Conservation (phyloP, 768 basidiomycete species). For the Coprinellus micaceus region DNA sequence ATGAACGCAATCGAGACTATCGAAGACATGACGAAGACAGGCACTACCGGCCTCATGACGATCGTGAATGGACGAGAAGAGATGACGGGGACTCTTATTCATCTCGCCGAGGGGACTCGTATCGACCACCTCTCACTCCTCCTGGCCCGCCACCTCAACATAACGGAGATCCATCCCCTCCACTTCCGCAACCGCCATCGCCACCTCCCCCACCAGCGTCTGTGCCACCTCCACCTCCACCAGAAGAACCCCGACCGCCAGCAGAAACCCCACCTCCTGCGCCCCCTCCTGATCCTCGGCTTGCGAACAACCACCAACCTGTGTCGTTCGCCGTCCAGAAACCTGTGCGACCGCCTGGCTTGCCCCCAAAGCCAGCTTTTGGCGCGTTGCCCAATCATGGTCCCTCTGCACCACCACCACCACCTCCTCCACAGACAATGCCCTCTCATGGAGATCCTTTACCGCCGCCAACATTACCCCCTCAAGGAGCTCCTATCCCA, state of each 20-base stretch:
- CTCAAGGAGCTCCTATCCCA: neutral
- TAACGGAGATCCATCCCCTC: constrained; percentile 12
- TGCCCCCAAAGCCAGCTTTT: constrained; percentile 19
- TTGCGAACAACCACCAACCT: constrained; percentile 18
- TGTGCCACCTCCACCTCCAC: constrained; percentile 14
- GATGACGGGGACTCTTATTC: constrained; percentile 25
- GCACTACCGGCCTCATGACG: constrained; percentile 25
- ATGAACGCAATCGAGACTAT: constrained; percentile 27
- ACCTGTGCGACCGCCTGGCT: constrained; percentile 16
- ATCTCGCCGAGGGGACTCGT: constrained; percentile 18
- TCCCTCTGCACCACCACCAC: constrained; percentile 6
- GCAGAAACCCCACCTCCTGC: constrained; percentile 12
- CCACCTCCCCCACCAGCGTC: constrained; percentile 12
- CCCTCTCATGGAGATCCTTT: neutral
- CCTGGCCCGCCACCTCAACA: constrained; percentile 18
- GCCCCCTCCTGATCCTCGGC: constrained; percentile 21
- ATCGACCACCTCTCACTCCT: constrained; percentile 19
- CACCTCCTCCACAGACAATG: constrained; percentile 1
- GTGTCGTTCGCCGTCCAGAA: constrained; percentile 9
- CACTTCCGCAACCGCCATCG: constrained; percentile 18
- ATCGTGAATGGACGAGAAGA: constrained; percentile 34
- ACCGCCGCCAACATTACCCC: neutral
- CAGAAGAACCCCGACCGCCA: constrained; percentile 17
- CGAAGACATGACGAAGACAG: constrained; percentile 17
- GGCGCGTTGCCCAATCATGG: constrained; percentile 1